Evolutionary conservation across 805 yeast species (phyloP), one percentile per base, ranked within the genome.

Genomic region (Nakazawaea peltata): DNA sequence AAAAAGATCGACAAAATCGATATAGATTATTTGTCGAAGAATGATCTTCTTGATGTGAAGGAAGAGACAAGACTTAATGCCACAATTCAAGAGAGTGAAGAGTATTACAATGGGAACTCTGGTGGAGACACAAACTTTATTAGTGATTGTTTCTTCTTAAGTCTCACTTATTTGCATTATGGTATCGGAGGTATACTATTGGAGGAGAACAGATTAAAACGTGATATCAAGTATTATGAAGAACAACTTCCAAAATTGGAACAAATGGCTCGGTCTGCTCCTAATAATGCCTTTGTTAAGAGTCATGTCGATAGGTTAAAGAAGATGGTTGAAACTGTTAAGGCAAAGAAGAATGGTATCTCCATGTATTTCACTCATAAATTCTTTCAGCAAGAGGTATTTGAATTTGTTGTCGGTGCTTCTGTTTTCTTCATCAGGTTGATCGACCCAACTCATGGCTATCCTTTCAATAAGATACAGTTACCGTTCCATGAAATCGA

Each of bases 61-160:
- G 94, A 85, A 30, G 97, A 92, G 52, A 80, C 97, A 4, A 76
- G 92, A 49, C 67, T 86, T 14, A 79, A 83, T 45, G 71, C 95
- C 2, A 82, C 92, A 23, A 66, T 72, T 30, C 70, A 70, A 39
- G 92, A 83, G 47, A 81, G 85, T 4, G 67, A 68, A 32, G 75
- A 71, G 33, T 75, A 71, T 46, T 74, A 71, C 48, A 11, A 17
- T 7, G 25, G 10, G 3, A 4, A 17, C 6, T 57, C 66, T 5
- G 47, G 57, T 2, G 53, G 59, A 25, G 59, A 58, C 27, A 53
- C 62, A 10, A 90, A 92, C 49, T 92, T 92, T 53, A 85, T 92
- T n/a, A 77, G 95, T 7, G 92, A 90, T 45, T 81, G 94, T 48
- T 92, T 87, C 56, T 92, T 69, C 49, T 54, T 92, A 37, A 75